These are phyloP conservation scores for Nakazawaea siamensis DNA, from an alignment of 805 yeast species.

Conservation along the genomic window DNA sequence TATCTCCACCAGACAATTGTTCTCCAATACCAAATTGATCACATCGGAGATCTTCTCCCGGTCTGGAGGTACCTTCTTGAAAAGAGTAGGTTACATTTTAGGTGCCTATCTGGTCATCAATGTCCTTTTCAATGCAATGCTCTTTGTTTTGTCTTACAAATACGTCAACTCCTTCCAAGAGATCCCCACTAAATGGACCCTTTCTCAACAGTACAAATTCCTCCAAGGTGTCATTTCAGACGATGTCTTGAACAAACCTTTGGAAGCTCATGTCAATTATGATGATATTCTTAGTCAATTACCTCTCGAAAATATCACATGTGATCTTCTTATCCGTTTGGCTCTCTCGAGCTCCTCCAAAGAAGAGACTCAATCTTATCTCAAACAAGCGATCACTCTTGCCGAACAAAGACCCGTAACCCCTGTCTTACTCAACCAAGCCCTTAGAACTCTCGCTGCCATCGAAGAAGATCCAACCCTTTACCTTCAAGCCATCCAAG, in stretches of 20 bases:
- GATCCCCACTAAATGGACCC: slow-evolving; percentile 20
- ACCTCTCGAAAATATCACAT: slow-evolving; percentile 23
- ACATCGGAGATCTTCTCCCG: slow-evolving; percentile 8
- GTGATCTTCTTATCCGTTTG: slow-evolving; percentile 30
- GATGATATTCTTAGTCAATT: slow-evolving; percentile 21
- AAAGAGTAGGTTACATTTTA: slow-evolving; percentile 33
- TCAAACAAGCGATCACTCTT: slow-evolving; percentile 19
- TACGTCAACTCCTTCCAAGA: slow-evolving; percentile 21
- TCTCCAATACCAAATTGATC: slow-evolving; percentile 4
- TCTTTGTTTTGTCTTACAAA: slow-evolving; percentile 21
- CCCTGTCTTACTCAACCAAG: slow-evolving; percentile 22
- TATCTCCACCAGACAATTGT: slow-evolving; percentile 1
- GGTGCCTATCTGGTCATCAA: slow-evolving; percentile 32
- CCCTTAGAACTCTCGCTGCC: slow-evolving; percentile 28
- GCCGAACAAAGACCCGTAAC: slow-evolving; percentile 17
- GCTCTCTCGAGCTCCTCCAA: slow-evolving; percentile 26
- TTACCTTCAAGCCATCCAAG: neutral
- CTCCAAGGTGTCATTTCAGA: slow-evolving; percentile 32
- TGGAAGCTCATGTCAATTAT: slow-evolving; percentile 25
- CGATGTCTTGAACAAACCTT: slow-evolving; percentile 22
- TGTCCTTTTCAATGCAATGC: slow-evolving; percentile 24
- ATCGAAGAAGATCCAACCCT: slow-evolving; percentile 7
- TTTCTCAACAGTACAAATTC: slow-evolving; percentile 20
- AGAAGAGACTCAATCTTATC: slow-evolving; percentile 17
- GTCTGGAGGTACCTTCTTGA: slow-evolving; percentile 36